phyloP scores from a whole-genome alignment of 192 early-diverging fungal species.

The Paraglomus brasilianum region DNA sequence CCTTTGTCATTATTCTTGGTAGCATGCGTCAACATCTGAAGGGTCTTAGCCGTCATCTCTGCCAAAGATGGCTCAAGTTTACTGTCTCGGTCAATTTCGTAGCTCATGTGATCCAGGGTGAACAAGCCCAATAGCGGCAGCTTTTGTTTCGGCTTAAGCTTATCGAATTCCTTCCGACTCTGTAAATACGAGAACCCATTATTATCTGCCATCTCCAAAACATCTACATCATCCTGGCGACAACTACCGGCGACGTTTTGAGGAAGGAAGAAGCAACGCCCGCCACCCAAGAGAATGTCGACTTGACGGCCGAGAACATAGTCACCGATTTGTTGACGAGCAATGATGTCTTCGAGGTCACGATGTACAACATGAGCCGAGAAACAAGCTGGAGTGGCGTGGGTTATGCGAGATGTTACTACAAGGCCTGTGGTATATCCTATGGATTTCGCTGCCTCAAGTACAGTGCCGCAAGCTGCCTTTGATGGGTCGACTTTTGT shows the following conservation, averaged over 20 bases:
- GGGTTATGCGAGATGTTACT: conserved; percentile 91
- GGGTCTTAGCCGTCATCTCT: conserved; percentile 85
- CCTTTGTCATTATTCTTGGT: conserved; percentile 57
- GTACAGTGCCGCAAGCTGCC: conserved; percentile 84
- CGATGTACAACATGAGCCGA: conserved; percentile 79
- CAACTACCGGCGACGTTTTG: conserved; percentile 65
- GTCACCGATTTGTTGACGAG: conserved; percentile 87
- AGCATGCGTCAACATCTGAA: conserved; percentile 65
- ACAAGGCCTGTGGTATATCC: conserved; percentile 90
- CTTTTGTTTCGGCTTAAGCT: conserved; percentile 33
- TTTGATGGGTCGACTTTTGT: conserved; percentile 54
- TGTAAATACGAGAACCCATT: conserved; percentile 63
- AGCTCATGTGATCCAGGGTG: conserved; percentile 86
- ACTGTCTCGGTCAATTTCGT: conserved; percentile 79
- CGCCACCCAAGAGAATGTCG: conserved; percentile 92
- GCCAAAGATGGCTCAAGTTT: conserved; percentile 71
- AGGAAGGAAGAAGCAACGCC: conserved; percentile 86
- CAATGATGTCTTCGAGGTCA: conserved; percentile 84
- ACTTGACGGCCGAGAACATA: conserved; percentile 77
- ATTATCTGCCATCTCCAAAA: conserved; percentile 54
- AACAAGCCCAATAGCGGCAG: conserved; percentile 81
- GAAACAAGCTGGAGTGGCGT: conserved; percentile 83
- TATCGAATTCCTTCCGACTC: conserved; percentile 64
- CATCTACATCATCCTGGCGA: conserved; percentile 70
- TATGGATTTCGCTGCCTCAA: conserved; percentile 87